phyloP scores from a whole-genome alignment of 2,329 filamentous ascomycete genomes.

The Aspergillus versicolor region DNA sequence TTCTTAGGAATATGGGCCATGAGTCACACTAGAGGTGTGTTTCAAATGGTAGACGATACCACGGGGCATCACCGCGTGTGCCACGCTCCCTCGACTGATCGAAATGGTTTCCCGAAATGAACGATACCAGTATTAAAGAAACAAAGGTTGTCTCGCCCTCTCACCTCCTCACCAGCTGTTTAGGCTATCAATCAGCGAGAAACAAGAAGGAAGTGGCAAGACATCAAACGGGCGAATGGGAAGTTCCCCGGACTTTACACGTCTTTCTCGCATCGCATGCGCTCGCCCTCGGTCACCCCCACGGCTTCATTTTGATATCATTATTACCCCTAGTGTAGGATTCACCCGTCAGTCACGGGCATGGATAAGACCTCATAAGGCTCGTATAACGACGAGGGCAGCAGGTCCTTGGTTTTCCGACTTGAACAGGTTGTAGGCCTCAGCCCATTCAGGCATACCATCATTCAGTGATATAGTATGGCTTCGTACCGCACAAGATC shows the following conservation, averaged over 20 bases:
- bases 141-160: neutral
- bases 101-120: neutral
- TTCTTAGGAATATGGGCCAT: neutral
- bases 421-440: neutral
- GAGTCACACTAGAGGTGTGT: neutral
- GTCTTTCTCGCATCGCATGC: constrained; percentile 9
- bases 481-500: neutral
- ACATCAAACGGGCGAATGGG: neutral
- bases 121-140: neutral
- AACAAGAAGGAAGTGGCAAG: neutral
- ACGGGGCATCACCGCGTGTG: constrained; percentile 1
- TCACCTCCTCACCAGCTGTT: neutral
- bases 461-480: neutral
- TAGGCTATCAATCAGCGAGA: neutral
- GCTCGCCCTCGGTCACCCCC: neutral
- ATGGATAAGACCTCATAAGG: neutral
- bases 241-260: neutral
- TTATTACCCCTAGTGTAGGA: neutral
- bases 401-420: neutral
- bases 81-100: constrained; percentile 12
- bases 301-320: neutral
- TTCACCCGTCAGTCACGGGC: neutral
- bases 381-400: neutral
- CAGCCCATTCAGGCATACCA: neutral
- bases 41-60: neutral